phyloP scores from a whole-genome alignment of 805 yeast genomes.

The Teunomyces kruisii region DNA sequence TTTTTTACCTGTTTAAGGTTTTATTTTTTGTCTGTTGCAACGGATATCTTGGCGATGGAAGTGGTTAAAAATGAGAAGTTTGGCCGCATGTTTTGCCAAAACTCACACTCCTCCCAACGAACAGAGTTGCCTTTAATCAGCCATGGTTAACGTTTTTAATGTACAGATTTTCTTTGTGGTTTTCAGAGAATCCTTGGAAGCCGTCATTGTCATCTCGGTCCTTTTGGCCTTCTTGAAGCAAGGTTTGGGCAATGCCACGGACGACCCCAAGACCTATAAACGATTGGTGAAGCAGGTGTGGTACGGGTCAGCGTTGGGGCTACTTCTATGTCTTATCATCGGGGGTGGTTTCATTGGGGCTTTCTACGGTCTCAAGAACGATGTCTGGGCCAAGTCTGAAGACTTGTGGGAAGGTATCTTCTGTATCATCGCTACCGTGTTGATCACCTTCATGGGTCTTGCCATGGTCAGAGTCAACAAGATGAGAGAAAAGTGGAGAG shows the following conservation, averaged over 20 bases:
- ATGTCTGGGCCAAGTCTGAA: conserved; percentile 84
- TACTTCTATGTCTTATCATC: conserved; percentile 72
- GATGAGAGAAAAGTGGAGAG: conserved; percentile 96
- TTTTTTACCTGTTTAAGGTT: background rate
- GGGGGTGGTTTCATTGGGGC: conserved; percentile 96
- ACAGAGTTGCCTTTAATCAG: too few species aligned
- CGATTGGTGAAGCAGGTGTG: conserved; percentile 78
- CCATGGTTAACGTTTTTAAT: conserved; percentile 60
- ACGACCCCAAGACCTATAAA: conserved; percentile 56
- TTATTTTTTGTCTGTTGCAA: background rate
- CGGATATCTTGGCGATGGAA: conserved; percentile 2
- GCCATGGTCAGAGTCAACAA: conserved; percentile 95
- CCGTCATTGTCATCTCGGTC: conserved; percentile 87
- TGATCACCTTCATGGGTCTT: conserved; percentile 92
- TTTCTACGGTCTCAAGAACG: conserved; percentile 75
- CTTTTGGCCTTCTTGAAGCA: conserved; percentile 88
- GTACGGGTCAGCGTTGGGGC: conserved; percentile 75
- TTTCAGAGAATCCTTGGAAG: conserved; percentile 92
- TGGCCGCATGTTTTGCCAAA: background rate
- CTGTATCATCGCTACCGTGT: conserved; percentile 82
- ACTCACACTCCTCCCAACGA: too few species aligned
- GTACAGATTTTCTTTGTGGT: conserved; percentile 83
- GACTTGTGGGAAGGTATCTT: conserved; percentile 97
- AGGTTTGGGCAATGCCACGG: conserved; percentile 61
- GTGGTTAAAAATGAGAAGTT: background rate